phyloP scores from a whole-genome alignment of 805 yeast genomes.

The Saturnispora ahearnii region DNA sequence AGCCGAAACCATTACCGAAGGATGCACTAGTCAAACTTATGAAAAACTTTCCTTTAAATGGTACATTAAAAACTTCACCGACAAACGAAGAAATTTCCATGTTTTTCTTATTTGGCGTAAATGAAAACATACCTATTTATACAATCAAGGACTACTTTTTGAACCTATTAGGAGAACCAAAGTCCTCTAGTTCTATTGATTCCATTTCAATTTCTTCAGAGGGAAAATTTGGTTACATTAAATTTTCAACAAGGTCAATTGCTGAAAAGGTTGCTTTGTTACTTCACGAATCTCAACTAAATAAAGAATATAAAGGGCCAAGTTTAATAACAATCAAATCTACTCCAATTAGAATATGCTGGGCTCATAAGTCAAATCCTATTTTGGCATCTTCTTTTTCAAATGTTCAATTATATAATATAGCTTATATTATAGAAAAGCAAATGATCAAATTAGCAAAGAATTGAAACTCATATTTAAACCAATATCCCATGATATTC shows the following conservation, averaged over 20 bases:
- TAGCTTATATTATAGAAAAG: conserved; percentile 41
- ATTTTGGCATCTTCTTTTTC: conserved; percentile 29
- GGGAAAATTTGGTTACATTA: conserved; percentile 56
- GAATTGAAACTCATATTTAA: conserved; percentile 28
- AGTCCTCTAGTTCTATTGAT: conserved; percentile 25
- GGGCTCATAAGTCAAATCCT: conserved; percentile 29
- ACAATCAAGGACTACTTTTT: conserved; percentile 43
- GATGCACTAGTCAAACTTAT: conserved; percentile 45
- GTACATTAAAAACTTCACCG: conserved; percentile 36
- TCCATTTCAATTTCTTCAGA: conserved; percentile 43
- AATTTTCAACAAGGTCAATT: conserved; percentile 37
- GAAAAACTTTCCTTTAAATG: conserved; percentile 60
- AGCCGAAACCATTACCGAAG: conserved; percentile 15
- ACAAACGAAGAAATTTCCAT: conserved; percentile 38
- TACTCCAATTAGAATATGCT: conserved; percentile 42
- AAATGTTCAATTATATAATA: conserved; percentile 37
- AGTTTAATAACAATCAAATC: conserved; percentile 28
- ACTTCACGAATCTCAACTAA: conserved; percentile 5
- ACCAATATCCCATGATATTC: conserved; percentile 77
- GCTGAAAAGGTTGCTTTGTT: conserved; percentile 41
- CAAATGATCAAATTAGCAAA: conserved; percentile 46
- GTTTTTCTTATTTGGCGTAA: conserved; percentile 69
- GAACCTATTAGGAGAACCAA: conserved; percentile 16
- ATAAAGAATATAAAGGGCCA: conserved; percentile 18
- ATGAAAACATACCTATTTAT: conserved; percentile 57